These are phyloP conservation scores for Strigomonas culicis DNA, from an alignment of 208 protist species.

Conservation along the genomic window DNA sequence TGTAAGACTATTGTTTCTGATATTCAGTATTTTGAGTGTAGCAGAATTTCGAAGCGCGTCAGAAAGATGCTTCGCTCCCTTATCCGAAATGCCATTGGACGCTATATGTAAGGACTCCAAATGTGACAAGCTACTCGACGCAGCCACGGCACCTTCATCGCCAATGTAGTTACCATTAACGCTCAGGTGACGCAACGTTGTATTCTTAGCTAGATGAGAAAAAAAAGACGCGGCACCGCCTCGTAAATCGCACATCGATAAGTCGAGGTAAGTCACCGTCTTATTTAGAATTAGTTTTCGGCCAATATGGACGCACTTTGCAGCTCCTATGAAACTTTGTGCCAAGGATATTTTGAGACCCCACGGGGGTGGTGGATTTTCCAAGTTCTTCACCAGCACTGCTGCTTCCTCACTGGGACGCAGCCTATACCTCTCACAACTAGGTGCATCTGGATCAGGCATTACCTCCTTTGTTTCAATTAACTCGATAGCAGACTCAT, in stretches of 20 bases:
- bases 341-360: slow-evolving; percentile 51
- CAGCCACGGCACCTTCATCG: slow-evolving; percentile 45
- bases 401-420: slow-evolving; percentile 47
- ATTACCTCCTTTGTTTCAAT: slow-evolving; percentile 20
- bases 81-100: slow-evolving; percentile 53
- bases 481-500: slow-evolving; percentile 24
- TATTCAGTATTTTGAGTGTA: slow-evolving; percentile 48
- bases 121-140: slow-evolving; percentile 29
- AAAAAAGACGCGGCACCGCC: slow-evolving; percentile 47
- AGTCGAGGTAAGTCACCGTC: slow-evolving; percentile 45
- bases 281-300: slow-evolving; percentile 46
- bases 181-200: slow-evolving; percentile 38
- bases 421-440: slow-evolving; percentile 27
- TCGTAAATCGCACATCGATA: slow-evolving; percentile 54
- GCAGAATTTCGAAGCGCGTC: slow-evolving; percentile 23
- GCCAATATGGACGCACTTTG: slow-evolving; percentile 36
- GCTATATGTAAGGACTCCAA: slow-evolving; percentile 55
- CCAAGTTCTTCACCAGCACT: slow-evolving; percentile 23
- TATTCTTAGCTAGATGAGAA: slow-evolving; percentile 33
- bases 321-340: slow-evolving; percentile 33
- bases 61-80: slow-evolving; percentile 28
- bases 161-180: slow-evolving; percentile 48
- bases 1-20: slow-evolving; percentile 49
- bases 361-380: slow-evolving; percentile 50
- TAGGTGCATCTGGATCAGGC: slow-evolving; percentile 36